These are phyloP conservation scores for Backusella macrospora DNA, from an alignment of 192 early-diverging fungal genomes.

Conservation along the genomic window DNA sequence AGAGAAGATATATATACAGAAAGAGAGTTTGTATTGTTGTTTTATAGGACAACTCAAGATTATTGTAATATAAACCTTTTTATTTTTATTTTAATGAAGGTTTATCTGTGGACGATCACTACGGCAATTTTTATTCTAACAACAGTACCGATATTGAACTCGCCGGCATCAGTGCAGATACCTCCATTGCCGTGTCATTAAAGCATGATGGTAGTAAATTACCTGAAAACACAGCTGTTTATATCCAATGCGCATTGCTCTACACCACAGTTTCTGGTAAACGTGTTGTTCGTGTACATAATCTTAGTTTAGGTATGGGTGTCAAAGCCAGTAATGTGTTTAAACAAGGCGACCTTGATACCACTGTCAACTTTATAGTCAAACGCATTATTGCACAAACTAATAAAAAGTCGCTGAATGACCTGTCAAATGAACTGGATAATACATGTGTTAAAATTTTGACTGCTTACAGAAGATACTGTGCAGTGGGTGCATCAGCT, in stretches of 20 bases:
- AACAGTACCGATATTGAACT: conserved; percentile 93
- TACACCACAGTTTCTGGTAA: conserved; percentile 91
- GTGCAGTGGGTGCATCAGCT: conserved; percentile 83
- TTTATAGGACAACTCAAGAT: not conserved
- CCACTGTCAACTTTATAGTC: conserved; percentile 82
- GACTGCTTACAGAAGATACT: conserved; percentile 89
- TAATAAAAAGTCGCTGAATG: conserved; percentile 66
- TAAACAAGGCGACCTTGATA: conserved; percentile 90
- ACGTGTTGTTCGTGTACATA: conserved; percentile 92
- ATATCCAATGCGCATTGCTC: conserved; percentile 91
- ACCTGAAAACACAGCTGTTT: conserved; percentile 79
- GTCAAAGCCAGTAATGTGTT: conserved; percentile 80
- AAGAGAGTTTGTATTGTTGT: not conserved
- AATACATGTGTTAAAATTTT: conserved; percentile 89
- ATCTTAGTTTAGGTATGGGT: conserved; percentile 78
- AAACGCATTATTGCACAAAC: conserved; percentile 82
- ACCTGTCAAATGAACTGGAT: conserved; percentile 80
- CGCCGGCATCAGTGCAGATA: conserved; percentile 85
- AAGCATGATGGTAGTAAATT: conserved; percentile 85
- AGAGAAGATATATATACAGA: too few species aligned
- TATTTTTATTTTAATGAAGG: conserved; percentile 33
- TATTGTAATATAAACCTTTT: not conserved
- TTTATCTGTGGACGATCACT: conserved; percentile 75
- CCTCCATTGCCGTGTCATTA: conserved; percentile 79
- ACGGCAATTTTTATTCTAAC: conserved; percentile 93